A percentile compares a stretch with the other conserved stretches of the same genome.
These are phyloP conservation scores for Cytidiella melzeri DNA, from an alignment of 768 basidiomycete genomes.

Conservation along the genomic window DNA sequence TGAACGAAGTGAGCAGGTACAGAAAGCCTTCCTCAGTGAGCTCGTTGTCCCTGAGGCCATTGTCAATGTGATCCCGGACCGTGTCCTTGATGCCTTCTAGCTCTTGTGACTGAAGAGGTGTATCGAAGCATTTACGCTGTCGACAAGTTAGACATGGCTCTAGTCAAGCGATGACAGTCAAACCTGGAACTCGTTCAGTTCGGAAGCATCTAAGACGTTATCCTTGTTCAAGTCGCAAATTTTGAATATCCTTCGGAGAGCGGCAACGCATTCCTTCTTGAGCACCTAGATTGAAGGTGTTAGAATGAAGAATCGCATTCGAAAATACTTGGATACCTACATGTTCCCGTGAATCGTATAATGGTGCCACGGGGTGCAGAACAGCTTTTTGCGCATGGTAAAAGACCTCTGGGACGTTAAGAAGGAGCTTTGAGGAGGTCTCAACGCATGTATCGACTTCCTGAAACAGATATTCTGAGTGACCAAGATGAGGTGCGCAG, in stretches of 20 bases:
- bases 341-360: conserved; percentile 96
- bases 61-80: conserved; percentile 74
- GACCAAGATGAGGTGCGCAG: neutral
- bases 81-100: conserved; percentile 94
- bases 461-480: conserved; percentile 33
- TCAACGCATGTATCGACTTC: conserved; percentile 99
- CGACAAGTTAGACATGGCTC: conserved; percentile 1
- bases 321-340: conserved; percentile 38
- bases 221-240: conserved; percentile 95
- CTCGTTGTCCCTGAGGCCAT: conserved; percentile 70
- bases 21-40: conserved; percentile 92
- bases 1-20: conserved; percentile 93
- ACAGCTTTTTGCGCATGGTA: conserved; percentile 99
- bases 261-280: conserved; percentile 87
- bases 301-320: neutral
- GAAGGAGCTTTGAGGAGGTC: conserved; percentile 83
- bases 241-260: conserved; percentile 91
- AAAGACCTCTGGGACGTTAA: conserved; percentile 96
- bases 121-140: conserved; percentile 92
- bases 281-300: conserved; percentile 49
- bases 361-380: conserved; percentile 90
- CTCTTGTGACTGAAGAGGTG: conserved; percentile 87
- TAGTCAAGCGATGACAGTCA: conserved; percentile 15
- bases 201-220: conserved; percentile 80
- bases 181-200: conserved; percentile 97